phyloP scores from a whole-genome alignment of 2,329 filamentous ascomycete genomes.

The Calonectria pseudoturangicola region DNA sequence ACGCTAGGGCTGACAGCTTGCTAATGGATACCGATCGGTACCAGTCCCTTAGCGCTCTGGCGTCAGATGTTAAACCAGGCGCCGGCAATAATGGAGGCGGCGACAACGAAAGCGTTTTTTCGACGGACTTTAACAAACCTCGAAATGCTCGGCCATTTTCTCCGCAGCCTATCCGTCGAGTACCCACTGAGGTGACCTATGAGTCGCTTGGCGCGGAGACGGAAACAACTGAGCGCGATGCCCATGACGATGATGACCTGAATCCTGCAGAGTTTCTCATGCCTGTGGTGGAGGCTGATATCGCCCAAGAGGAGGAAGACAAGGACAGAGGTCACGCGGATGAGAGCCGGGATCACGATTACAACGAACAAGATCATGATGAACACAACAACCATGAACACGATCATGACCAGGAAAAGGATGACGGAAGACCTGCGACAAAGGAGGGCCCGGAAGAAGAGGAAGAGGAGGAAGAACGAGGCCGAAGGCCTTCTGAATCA shows the following conservation, averaged over 20 bases:
- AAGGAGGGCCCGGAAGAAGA: constrained; percentile 18
- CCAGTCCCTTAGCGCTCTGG: constrained; percentile 74
- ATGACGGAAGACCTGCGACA: not conserved
- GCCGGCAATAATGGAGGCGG: constrained; percentile 61
- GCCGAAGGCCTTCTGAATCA: constrained; percentile 43
- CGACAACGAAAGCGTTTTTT: constrained; percentile 72
- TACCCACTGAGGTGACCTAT: constrained; percentile 64
- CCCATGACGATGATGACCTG: constrained; percentile 47
- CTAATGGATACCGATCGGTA: constrained; percentile 72
- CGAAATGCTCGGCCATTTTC: constrained; percentile 76
- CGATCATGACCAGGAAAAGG: constrained; percentile 18
- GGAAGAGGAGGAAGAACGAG: constrained; percentile 48
- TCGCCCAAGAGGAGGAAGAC: constrained; percentile 40
- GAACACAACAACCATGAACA: constrained; percentile 3
- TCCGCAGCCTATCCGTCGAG: constrained; percentile 70
- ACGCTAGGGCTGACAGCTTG: constrained; percentile 73
- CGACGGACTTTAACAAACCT: constrained; percentile 71
- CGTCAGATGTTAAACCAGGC: constrained; percentile 52
- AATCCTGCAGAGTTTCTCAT: constrained; percentile 48
- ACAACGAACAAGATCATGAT: constrained; percentile 28
- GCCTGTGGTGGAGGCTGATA: constrained; percentile 49
- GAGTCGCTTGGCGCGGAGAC: constrained; percentile 60
- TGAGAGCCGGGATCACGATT: constrained; percentile 27
- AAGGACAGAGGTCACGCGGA: constrained; percentile 23
- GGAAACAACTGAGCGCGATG: constrained; percentile 33